A percentile compares a stretch with the other conserved stretches of the same genome.
Conservation (phyloP, 805 yeast genomes). For the Hanseniaspora mollemarum region DNA sequence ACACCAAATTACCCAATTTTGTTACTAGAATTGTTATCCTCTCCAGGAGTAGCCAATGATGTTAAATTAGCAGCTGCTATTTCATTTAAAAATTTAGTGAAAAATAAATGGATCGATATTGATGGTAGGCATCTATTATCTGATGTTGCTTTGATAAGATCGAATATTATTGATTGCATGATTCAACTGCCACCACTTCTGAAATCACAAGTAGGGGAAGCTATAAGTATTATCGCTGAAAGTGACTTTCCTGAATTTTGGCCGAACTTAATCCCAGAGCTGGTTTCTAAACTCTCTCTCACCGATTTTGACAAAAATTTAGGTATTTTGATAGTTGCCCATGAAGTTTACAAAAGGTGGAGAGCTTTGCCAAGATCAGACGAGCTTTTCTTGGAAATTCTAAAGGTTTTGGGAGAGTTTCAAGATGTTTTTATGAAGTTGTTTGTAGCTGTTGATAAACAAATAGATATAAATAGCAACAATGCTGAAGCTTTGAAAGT, state of each 20-base stretch:
- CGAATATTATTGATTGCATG: constrained; percentile 78
- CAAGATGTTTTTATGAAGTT: constrained; percentile 65
- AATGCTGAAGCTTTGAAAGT: constrained; percentile 44
- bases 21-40: constrained; percentile 66
- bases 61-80: constrained; percentile 79
- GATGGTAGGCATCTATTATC: constrained; percentile 63
- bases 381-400: constrained; percentile 76
- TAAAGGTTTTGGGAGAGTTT: constrained; percentile 74
- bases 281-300: constrained; percentile 52
- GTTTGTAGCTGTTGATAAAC: constrained; percentile 53
- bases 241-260: constrained; percentile 89
- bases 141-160: constrained; percentile 60
- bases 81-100: constrained; percentile 78
- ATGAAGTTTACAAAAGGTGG: constrained; percentile 94
- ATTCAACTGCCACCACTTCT: constrained; percentile 63
- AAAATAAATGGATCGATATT: constrained; percentile 80
- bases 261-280: constrained; percentile 63
- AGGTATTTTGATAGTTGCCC: constrained; percentile 85
- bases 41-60: constrained; percentile 39
- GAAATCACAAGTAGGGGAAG: constrained; percentile 91
- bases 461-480: constrained; percentile 39
- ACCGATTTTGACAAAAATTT: constrained; percentile 64
- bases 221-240: constrained; percentile 85
- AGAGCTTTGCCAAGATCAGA: constrained; percentile 87
- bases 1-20: constrained; percentile 62